A percentile compares a stretch with the other conserved stretches of the same genome.
phyloP scores from a whole-genome alignment of 805 yeast genomes.

The Saturnispora quitensis region DNA sequence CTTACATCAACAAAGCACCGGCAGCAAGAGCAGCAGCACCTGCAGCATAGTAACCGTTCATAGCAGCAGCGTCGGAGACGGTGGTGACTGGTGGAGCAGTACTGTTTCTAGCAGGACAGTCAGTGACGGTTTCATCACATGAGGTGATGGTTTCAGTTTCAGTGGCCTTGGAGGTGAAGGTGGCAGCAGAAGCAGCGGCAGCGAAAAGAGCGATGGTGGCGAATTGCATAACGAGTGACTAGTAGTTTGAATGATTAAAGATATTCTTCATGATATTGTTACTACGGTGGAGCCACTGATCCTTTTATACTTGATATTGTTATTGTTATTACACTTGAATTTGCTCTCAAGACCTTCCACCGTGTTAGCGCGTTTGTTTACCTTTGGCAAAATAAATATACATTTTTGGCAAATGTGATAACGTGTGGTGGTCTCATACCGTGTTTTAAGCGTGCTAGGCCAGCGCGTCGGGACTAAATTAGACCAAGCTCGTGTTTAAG shows the following conservation, averaged over 20 bases:
- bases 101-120: conserved; percentile 21
- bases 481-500: neutral
- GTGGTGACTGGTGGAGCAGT: conserved; percentile 23
- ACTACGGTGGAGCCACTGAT: neutral
- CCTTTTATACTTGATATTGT: neutral
- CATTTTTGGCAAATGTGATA: neutral
- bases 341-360: neutral
- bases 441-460: neutral
- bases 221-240: conserved; percentile 36
- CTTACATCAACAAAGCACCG: conserved; percentile 28
- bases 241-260: conserved; percentile 5
- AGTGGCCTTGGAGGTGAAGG: conserved; percentile 28
- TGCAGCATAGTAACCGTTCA: conserved; percentile 14
- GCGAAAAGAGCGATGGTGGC: conserved; percentile 32
- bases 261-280: neutral
- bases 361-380: neutral
- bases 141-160: conserved; percentile 32
- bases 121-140: conserved; percentile 30
- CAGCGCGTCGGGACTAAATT: neutral
- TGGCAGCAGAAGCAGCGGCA: conserved; percentile 24
- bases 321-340: neutral
- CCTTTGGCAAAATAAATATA: neutral
- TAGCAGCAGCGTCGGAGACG: conserved; percentile 29
- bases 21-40: conserved; percentile 23
- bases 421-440: neutral